phyloP scores from a whole-genome alignment of 2,329 filamentous ascomycete genomes.

The Aspergillus proliferans region DNA sequence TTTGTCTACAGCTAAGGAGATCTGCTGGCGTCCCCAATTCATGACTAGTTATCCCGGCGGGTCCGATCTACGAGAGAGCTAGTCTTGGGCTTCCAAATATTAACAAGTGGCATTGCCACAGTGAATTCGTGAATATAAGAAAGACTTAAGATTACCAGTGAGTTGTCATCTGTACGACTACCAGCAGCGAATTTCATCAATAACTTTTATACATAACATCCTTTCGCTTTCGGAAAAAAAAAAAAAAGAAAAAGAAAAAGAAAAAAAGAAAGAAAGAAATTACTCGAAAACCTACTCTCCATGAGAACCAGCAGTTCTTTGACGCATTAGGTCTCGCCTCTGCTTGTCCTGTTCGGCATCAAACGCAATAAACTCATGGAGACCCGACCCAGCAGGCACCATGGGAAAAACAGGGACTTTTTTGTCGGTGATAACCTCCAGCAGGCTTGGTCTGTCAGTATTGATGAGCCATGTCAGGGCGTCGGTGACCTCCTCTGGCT shows the following conservation, averaged over 20 bases:
- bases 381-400: not conserved
- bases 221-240: not conserved
- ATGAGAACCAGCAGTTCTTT: not conserved
- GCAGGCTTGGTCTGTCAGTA: constrained; percentile 70
- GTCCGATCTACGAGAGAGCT: not conserved
- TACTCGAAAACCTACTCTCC: not conserved
- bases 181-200: not conserved
- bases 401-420: constrained; percentile 20
- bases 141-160: not conserved
- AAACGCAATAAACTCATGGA: not conserved
- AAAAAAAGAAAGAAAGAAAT: not conserved
- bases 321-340: not conserved
- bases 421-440: constrained; percentile 76
- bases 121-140: not conserved
- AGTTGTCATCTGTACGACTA: not conserved
- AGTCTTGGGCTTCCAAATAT: not conserved
- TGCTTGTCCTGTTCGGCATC: not conserved
- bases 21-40: not conserved
- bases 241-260: not conserved
- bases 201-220: not conserved
- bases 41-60: not conserved
- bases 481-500: constrained; percentile 65
- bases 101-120: not conserved
- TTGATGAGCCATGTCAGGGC: constrained; percentile 74
- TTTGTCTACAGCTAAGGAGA: not conserved